Evolutionary conservation across 139 green algal genomes (phyloP).

Genomic region (Mychonastes homosphaera): DNA sequence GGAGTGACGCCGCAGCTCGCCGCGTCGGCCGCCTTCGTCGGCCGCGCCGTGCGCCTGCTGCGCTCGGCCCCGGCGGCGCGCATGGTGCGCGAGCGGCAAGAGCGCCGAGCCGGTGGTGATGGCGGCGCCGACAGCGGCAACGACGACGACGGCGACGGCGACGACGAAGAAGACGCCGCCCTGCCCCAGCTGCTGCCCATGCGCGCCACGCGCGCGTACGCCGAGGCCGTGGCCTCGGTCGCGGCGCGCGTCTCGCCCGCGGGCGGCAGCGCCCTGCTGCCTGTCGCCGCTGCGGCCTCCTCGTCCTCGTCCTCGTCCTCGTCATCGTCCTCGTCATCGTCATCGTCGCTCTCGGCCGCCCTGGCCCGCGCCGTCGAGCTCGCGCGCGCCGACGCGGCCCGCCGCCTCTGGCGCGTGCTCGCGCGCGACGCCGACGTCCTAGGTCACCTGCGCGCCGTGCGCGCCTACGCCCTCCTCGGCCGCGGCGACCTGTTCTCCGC

Average conservation of each 20-base stretch:
- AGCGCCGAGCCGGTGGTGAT: slow-evolving; percentile 13
- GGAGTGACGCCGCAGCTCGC: slow-evolving; percentile 41
- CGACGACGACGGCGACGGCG: too few species aligned
- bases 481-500: slow-evolving; percentile 69
- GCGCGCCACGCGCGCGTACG: too few species aligned
- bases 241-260: too few species aligned
- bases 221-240: too few species aligned
- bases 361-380: slow-evolving; percentile 50
- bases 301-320: too few species aligned
- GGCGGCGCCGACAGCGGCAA: too few species aligned
- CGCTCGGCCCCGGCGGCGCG: slow-evolving; percentile 24
- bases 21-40: slow-evolving; percentile 63
- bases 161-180: too few species aligned
- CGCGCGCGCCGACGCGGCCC: slow-evolving; percentile 48
- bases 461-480: slow-evolving; percentile 73
- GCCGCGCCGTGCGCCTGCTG: slow-evolving; percentile 72
- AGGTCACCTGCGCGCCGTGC: slow-evolving; percentile 55
- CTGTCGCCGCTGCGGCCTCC: too few species aligned
- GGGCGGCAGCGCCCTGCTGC: too few species aligned
- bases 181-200: too few species aligned
- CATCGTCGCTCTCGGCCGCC: too few species aligned
- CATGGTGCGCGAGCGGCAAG: slow-evolving; percentile 31
- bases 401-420: slow-evolving; percentile 65
- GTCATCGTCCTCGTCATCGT: too few species aligned
- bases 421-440: slow-evolving; percentile 56